phyloP scores from a whole-genome alignment of 2,329 filamentous ascomycete species.

The Coccinonectria pachysandricola region DNA sequence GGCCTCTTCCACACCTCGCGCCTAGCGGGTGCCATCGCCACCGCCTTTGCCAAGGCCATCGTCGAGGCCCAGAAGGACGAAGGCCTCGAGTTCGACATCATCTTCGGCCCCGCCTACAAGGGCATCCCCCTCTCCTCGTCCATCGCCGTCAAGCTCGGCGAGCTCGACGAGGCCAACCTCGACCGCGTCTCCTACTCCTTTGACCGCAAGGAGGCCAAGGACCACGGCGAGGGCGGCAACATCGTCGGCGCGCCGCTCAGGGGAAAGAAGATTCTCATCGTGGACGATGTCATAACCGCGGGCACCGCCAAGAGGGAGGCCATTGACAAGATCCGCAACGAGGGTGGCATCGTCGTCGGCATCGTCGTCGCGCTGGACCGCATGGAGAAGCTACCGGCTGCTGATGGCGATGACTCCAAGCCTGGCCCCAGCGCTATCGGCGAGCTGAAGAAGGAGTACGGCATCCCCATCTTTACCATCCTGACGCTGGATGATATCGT shows the following conservation, averaged over 20 bases:
- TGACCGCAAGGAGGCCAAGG: conserved; percentile 93
- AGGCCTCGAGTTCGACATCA: conserved; percentile 60
- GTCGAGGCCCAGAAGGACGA: conserved; percentile 33
- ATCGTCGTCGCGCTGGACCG: conserved; percentile 85
- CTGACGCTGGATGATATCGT: conserved; percentile 79
- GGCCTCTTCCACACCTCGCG: conserved; percentile 78
- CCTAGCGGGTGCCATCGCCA: conserved; percentile 66
- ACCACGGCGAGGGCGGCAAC: conserved; percentile 86
- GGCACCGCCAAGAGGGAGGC: conserved; percentile 91
- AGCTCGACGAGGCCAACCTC: conserved; percentile 56
- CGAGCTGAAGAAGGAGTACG: conserved; percentile 72
- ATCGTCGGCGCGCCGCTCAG: conserved; percentile 82
- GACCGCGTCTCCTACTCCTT: conserved; percentile 72
- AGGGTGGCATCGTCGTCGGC: conserved; percentile 76
- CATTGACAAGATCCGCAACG: conserved; percentile 74
- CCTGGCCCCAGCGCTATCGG: conserved; percentile 73
- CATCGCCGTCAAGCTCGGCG: conserved; percentile 64
- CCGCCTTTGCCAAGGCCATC: conserved; percentile 67
- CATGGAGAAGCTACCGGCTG: conserved; percentile 65
- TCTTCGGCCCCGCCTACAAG: conserved; percentile 95
- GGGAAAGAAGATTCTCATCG: conserved; percentile 77
- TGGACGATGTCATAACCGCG: conserved; percentile 95
- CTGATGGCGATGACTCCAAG: conserved; percentile 56
- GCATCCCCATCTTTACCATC: conserved; percentile 74
- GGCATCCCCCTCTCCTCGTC: conserved; percentile 83